Evolutionary conservation across 23 red algal species (phyloP), one percentile per base, ranked within the genome.

Genomic region (Gracilaria domingensis): DNA sequence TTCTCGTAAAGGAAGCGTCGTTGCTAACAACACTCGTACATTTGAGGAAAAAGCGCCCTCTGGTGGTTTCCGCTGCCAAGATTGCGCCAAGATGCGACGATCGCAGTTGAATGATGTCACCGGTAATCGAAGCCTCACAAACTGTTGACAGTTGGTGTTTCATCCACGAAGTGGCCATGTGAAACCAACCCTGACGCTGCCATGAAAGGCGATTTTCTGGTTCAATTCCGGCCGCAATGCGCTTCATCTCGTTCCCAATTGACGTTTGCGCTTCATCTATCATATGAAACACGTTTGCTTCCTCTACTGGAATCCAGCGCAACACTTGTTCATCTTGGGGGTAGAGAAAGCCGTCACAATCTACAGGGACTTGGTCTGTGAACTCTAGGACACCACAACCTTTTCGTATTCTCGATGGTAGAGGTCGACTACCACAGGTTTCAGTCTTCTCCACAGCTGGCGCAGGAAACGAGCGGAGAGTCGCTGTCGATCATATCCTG

Each of bases 161-260:
- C 71, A 76, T 76, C 71, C 71, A 76, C 40, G 71, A 76, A 4
- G 5, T 36, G 6, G 71, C 40, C 36, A 38, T 76, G 6, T 76
- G 5, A 38, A 76, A 76, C 71, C 71, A 76, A 8, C 71, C 71
- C 11, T 4, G 42, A 45, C 42, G 42, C 25, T 70, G 65, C 65
- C 35, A 70, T 28, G 65, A 70, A 9, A 36, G 25, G 2, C 65
- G 8, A 70, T 70, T 70, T 70, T 70, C 12, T 4, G 65, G 65
- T 34, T 70, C 13, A 35, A 70, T 38, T 4, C 65, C 28, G 25
- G 28, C 65, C 35, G 65, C 65, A 70, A 70, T 70, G 65, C 4
- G 35, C 35, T 38, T 70, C 13, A 70, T 9, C 65, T 70, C 65
- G 8, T 70, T 70, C 5, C 2, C 65, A 70, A 70, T 70, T 17